Percentiles rank a stretch among this genome's conserved stretches.
These are phyloP conservation scores for Monilinia polystroma DNA, from an alignment of 2,329 filamentous ascomycete species.

Conservation along the genomic window DNA sequence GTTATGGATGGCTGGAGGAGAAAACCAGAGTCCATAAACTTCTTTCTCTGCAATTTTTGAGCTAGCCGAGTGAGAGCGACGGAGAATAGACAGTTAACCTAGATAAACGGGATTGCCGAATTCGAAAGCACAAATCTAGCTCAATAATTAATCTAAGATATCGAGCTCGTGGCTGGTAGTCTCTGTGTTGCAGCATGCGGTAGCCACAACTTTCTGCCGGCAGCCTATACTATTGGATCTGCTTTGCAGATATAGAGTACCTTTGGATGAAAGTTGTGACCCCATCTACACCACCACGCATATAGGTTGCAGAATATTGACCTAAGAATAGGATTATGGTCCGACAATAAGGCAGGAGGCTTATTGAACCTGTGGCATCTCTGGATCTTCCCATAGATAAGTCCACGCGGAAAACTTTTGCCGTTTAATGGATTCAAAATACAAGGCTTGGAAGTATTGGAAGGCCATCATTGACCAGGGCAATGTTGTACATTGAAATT, in stretches of 20 bases:
- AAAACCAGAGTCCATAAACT: not conserved
- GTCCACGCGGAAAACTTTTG: slow-evolving; percentile 6
- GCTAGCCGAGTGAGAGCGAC: slow-evolving; percentile 6
- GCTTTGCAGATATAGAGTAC: not conserved
- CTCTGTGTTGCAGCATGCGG: not conserved
- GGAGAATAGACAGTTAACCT: not conserved
- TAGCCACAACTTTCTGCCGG: slow-evolving; percentile 4
- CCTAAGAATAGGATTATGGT: slow-evolving; percentile 19
- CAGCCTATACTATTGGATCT: slow-evolving; percentile 17
- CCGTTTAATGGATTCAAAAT: slow-evolving; percentile 10
- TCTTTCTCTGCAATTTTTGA: slow-evolving; percentile 3
- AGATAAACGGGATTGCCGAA: not conserved
- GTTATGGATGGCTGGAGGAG: not conserved
- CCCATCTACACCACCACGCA: slow-evolving; percentile 2
- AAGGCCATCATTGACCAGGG: slow-evolving; percentile 4
- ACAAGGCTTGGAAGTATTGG: slow-evolving; percentile 3
- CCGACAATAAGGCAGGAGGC: slow-evolving; percentile 7
- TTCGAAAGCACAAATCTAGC: not conserved
- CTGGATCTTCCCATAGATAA: not conserved
- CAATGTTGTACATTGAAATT: slow-evolving; percentile 14
- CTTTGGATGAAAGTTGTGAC: slow-evolving; percentile 15
- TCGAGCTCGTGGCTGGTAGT: slow-evolving; percentile 3
- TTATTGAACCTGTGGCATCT: slow-evolving; percentile 1
- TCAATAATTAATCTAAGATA: slow-evolving; percentile 8
- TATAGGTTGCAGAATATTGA: slow-evolving; percentile 14